Base-by-base conservation (phyloP, 495 filamentous ascomycete genomes). In the Bombardia bombarda region DNA sequence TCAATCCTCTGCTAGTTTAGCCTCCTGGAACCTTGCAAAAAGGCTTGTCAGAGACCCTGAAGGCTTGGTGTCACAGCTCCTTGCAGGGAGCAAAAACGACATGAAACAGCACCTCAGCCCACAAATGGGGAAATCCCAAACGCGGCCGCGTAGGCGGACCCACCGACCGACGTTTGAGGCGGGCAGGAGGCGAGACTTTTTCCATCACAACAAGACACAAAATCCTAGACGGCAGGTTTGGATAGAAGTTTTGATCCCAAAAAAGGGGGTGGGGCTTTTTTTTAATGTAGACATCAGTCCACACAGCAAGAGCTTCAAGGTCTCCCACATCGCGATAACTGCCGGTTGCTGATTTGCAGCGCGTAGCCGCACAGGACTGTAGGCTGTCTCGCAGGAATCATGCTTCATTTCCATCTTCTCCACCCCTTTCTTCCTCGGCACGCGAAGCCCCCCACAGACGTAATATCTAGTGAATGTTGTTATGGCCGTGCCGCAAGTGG, bases 51-150 rank as follows among this genome's bases (percentile, higher is more conserved):
- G 30, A 32, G 25, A 28, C 31, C 38, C 36, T 24, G 38, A 32
- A 44, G 37, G 21, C 20, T 34, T n/a, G 13, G 31, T 47, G 56
- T 52, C 50, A 50, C 47, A 48, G 36, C 52, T 36, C 46, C 51
- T 49, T 47, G 23, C 36, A 37, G 47, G 40, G 40, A 32, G 9
- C 33, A 50, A 46, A 53, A 47, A 13, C 42, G 52, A 55, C 48
- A 55, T 67, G 67, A 66, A 67, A 67, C 63, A 57, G 38, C 49
- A 47, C 50, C 46, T 53, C 60, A 46, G 42, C 47, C 57, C 55
- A 48, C 47, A 50, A 46, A 46, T 46, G n/a, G 41, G 50, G 39
- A 40, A 53, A 49, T 54, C 47, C 53, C 52, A 66, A 65, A 67
- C 58, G 43, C 46, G 47, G 36, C 51, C 61, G 38, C 51, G 53